phyloP scores from a whole-genome alignment of 2,329 filamentous ascomycete genomes.

The Trichoderma harzianum region DNA sequence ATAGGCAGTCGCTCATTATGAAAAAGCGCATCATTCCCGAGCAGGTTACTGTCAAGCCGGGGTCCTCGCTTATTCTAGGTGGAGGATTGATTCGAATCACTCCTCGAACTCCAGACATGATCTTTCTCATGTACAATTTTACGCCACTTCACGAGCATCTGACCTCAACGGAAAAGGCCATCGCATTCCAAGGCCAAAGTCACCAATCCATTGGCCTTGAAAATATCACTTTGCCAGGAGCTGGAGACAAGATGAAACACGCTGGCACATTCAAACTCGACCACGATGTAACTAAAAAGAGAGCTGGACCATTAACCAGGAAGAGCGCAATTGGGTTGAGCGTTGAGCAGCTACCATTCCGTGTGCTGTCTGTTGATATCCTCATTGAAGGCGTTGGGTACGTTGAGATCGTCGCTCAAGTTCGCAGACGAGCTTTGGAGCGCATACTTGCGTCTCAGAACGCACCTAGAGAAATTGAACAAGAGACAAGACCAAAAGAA shows the following conservation, averaged over 20 bases:
- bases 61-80: conserved; percentile 78
- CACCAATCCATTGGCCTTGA: conserved; percentile 55
- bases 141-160: conserved; percentile 73
- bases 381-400: conserved; percentile 91
- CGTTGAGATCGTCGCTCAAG: conserved; percentile 82
- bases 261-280: conserved; percentile 74
- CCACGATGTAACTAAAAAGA: conserved; percentile 78
- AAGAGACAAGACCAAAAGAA: conserved; percentile 12
- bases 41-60: conserved; percentile 68
- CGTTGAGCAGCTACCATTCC: conserved; percentile 71
- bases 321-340: conserved; percentile 60
- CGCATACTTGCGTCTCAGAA: conserved; percentile 23
- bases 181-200: conserved; percentile 64
- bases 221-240: conserved; percentile 60
- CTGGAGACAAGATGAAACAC: conserved; percentile 56
- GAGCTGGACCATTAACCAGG: conserved; percentile 69
- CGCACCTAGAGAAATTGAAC: conserved; percentile 14
- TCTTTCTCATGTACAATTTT: conserved; percentile 83
- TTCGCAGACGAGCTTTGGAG: conserved; percentile 55
- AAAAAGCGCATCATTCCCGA: conserved; percentile 68
- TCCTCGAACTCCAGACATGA: conserved; percentile 56
- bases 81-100: conserved; percentile 82
- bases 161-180: conserved; percentile 76
- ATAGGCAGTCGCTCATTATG: conserved; percentile 73
- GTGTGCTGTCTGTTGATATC: conserved; percentile 76